Evolutionary conservation across 2,329 filamentous ascomycete genomes (phyloP), one percentile per base, ranked within the genome.

Genomic region (Monilinia vaccinii-corymbosi): DNA sequence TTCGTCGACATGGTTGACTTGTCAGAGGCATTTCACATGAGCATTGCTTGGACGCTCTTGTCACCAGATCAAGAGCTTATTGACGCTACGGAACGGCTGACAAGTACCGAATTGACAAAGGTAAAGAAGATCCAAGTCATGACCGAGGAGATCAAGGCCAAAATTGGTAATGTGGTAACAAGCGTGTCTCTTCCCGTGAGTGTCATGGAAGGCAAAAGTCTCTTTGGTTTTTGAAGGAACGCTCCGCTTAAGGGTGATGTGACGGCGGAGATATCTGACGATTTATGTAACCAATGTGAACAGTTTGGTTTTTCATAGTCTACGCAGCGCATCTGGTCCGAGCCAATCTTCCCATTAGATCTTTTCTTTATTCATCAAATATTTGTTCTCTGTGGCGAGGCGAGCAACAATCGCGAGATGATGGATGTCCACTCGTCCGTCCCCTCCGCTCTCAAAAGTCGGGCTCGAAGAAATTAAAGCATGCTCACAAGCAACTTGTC

Each of bases 31-130:
- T 97, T 97, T 70, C 94, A 99, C 73, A 76, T 97, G 62, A 96
- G 91, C 49, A 83, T 99, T 60, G 94, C 87, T 0, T 97, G 93
- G 94, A 87, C 82, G 1, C 78, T 93, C 63, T 73, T 77, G 11
- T 71, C 76, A 46, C 85, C 83, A 0, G 76, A 72, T 7, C 61
- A 74, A 3, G 76, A 79, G 38, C 68, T 80, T 16, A 68, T 69
- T 18, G 63, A 71, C 53, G 68, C 68, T 31, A 80, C 77, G 0
- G 67, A 71, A 3, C 61, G 64, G 4, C 63, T 61, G 10, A 56
- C 50, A 6, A 47, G 32, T 11, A 48, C 64, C 4, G 23, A 64
- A 21, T 16, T 32, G n/a, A 50, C 23, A 11, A 23, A 34, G 23
- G 9, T 44, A 14, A 31, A 49, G 45, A 38, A 65, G 9, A 78